Conservation (phyloP, 1,284 basidiomycete genomes). For the Phaffia rhodozyma region DNA sequence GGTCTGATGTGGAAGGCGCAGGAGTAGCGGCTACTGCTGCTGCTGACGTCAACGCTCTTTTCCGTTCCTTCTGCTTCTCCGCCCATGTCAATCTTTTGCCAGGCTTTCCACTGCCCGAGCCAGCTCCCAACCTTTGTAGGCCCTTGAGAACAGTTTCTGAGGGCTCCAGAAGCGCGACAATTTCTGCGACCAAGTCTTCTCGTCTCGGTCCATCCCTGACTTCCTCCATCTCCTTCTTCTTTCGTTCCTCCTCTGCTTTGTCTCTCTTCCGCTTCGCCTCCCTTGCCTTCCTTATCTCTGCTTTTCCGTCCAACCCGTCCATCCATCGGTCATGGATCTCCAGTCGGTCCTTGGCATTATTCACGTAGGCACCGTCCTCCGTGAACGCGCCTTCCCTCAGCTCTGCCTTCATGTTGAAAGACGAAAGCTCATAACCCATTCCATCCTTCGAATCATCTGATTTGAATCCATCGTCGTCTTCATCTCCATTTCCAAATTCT, state of each 20-base stretch:
- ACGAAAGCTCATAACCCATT: conserved; percentile 87
- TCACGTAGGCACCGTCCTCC: conserved; percentile 76
- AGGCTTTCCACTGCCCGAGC: conserved; percentile 36
- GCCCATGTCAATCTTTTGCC: conserved; percentile 34
- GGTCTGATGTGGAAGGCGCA: background rate
- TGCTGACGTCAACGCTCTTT: conserved; percentile 23
- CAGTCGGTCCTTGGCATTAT: conserved; percentile 69
- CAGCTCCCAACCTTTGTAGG: conserved; percentile 67
- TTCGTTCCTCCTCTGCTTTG: conserved; percentile 52
- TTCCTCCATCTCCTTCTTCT: conserved; percentile 43
- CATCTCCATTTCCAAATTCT: conserved; percentile 53
- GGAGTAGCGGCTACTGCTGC: background rate
- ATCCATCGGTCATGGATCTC: conserved; percentile 93
- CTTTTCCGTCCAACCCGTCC: conserved; percentile 64
- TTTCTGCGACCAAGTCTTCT: conserved; percentile 52
- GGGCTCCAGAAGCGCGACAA: conserved; percentile 63
- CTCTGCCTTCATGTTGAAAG: conserved; percentile 98
- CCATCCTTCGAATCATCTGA: conserved; percentile 24
- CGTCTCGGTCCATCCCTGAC: conserved; percentile 32
- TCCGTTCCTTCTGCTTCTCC: conserved; percentile 35
- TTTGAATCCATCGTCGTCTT: conserved; percentile 13
- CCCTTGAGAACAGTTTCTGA: conserved; percentile 86
- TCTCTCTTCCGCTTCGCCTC: conserved; percentile 59
- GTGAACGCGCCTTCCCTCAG: conserved; percentile 96
- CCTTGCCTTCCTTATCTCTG: conserved; percentile 71